These are phyloP conservation scores for Neostapfia colusana DNA, from an alignment of 176 grass and related monocot species.

Conservation along the genomic window DNA sequence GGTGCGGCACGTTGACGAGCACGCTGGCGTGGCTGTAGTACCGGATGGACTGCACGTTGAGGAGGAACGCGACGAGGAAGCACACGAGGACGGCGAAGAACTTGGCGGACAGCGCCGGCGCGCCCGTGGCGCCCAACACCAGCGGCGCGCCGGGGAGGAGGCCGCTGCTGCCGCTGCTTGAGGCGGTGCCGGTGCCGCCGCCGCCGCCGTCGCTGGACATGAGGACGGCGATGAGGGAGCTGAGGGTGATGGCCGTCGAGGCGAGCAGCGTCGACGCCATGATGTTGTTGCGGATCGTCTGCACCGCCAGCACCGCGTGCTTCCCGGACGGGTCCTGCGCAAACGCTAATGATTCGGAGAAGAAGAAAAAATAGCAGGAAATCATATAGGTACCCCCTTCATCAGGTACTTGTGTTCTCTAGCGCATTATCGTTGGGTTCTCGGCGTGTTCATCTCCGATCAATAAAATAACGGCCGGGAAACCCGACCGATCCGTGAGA, in stretches of 20 bases:
- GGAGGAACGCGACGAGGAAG: slow-evolving; percentile 84
- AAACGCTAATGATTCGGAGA: not conserved
- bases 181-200: not conserved
- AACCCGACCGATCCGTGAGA: too few species aligned
- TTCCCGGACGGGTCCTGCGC: slow-evolving; percentile 62
- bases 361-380: too few species aligned
- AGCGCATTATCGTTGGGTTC: too few species aligned
- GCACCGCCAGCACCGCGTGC: slow-evolving; percentile 75
- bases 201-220: slow-evolving; percentile 43
- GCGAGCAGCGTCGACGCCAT: slow-evolving; percentile 91
- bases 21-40: slow-evolving; percentile 78
- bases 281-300: slow-evolving; percentile 92
- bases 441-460: too few species aligned
- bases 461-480: too few species aligned
- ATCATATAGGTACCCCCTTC: too few species aligned
- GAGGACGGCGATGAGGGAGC: slow-evolving; percentile 69
- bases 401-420: too few species aligned
- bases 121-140: slow-evolving; percentile 19
- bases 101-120: slow-evolving; percentile 44
- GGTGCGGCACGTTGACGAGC: slow-evolving; percentile 64
- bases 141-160: not conserved
- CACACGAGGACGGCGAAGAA: slow-evolving; percentile 75
- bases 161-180: not conserved
- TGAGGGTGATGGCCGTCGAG: slow-evolving; percentile 69
- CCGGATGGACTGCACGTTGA: slow-evolving; percentile 80